phyloP scores from a whole-genome alignment of 139 green algal genomes.

The Tetradesmus obliquus region DNA sequence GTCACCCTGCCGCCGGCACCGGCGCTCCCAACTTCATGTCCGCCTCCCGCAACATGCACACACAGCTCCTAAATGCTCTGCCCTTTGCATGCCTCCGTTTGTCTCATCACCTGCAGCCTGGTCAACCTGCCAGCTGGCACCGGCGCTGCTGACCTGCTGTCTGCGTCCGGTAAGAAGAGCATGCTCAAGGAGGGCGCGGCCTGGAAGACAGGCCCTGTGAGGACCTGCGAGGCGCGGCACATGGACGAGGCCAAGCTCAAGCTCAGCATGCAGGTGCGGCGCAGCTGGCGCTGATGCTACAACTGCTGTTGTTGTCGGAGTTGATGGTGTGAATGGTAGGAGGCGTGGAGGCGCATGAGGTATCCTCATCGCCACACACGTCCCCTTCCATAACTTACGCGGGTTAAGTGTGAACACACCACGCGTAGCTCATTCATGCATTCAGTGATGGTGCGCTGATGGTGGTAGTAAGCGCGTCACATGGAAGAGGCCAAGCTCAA shows the following conservation, averaged over 20 bases:
- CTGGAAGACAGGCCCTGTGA: conserved; percentile 43
- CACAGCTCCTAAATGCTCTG: too few relatives aligned
- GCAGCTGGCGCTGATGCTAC: neutral
- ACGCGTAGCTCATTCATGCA: too few relatives aligned
- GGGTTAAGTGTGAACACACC: neutral
- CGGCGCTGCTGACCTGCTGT: neutral
- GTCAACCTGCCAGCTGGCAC: conserved; percentile 8
- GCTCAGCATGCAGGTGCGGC: conserved; percentile 48
- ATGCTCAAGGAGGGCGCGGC: conserved; percentile 43
- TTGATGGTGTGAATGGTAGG: too few relatives aligned
- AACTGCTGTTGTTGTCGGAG: too few relatives aligned
- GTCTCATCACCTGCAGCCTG: conserved; percentile 4
- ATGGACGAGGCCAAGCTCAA: conserved; percentile 46
- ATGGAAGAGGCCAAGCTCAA: conserved; percentile 47
- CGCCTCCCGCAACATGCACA: too few relatives aligned
- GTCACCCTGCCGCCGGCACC: too few relatives aligned
- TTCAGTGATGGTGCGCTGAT: too few relatives aligned
- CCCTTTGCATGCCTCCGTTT: too few relatives aligned
- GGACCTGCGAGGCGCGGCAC: conserved; percentile 21
- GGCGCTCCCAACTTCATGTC: too few relatives aligned
- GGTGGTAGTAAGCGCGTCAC: conserved; percentile 9
- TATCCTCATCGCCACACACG: neutral
- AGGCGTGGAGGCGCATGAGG: too few relatives aligned
- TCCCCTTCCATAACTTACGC: neutral
- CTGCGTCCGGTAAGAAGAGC: conserved; percentile 38